A percentile compares a stretch with the other conserved stretches of the same genome.
These are phyloP conservation scores for Naganishia sp. DNA, from an alignment of 1,284 basidiomycete species.

Conservation along the genomic window DNA sequence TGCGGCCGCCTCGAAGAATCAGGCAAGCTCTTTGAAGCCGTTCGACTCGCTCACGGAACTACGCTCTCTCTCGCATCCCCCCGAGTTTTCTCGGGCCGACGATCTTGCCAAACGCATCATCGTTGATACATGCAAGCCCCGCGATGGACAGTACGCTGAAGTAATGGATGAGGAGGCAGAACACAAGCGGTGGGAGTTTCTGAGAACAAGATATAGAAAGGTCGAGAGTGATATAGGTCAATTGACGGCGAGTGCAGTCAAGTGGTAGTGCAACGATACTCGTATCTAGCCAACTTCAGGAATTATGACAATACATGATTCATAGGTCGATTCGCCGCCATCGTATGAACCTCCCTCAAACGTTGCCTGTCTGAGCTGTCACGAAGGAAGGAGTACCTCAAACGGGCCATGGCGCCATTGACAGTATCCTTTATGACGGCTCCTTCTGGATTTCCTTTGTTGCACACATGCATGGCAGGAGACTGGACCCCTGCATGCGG, in stretches of 20 bases:
- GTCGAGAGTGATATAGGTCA: constrained; percentile 84
- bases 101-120: constrained; percentile 57
- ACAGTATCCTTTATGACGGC: background rate
- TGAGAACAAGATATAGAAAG: constrained; percentile 79
- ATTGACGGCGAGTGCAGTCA: constrained; percentile 64
- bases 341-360: too few relatives aligned
- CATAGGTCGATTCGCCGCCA: too few relatives aligned
- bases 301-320: too few relatives aligned
- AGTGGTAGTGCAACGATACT: constrained; percentile 62
- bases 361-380: too few relatives aligned
- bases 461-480: background rate
- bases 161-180: constrained; percentile 56
- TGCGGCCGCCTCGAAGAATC: background rate
- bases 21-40: constrained; percentile 14
- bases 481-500: background rate
- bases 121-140: constrained; percentile 52
- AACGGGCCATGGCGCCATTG: too few relatives aligned
- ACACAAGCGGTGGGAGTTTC: constrained; percentile 57
- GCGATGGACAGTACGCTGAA: constrained; percentile 36
- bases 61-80: constrained; percentile 12
- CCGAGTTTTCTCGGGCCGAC: constrained; percentile 51
- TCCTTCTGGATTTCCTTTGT: background rate
- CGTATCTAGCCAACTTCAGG: too few relatives aligned
- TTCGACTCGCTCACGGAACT: constrained; percentile 16
- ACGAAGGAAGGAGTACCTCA: too few relatives aligned